Evolutionary conservation across 257 asterid genomes (phyloP), one percentile per base, ranked within the genome.

Genomic region (Forsythia viridissima): DNA sequence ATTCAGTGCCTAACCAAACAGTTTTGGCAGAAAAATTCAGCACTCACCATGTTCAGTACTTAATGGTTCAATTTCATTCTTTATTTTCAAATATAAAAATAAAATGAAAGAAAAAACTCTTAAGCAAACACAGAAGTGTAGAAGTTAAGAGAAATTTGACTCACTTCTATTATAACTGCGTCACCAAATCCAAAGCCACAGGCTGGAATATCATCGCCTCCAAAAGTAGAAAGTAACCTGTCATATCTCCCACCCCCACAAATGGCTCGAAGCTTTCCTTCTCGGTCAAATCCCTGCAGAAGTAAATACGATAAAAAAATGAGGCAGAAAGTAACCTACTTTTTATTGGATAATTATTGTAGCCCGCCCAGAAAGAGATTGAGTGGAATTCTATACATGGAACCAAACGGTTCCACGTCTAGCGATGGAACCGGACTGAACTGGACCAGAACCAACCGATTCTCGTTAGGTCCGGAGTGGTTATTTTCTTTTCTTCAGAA

Each of bases 171-270:
- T 79, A 96, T 89, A 59, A 96, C 99, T 40, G 99, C 99, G 86
- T 96, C 99, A 24, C 98, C 99, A 76, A 93, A 93, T 81, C 99
- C 99, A 88, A 93, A 95, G 76, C 99, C 99, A 87, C 99, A 95
- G 72, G 99, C 98, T 55, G 99, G 97, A 78, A 92, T 59, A 78
- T 93, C 98, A 75, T 95, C 97, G 34, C 98, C 98, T 80, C 98
- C 98, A 63, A 92, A 95, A 30, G 97, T 92, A 72, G 98, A 93
- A 59, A 95, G 93, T 79, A 95, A 82, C 30, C 82, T 83, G 85
- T 95, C 99, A 81, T 95, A 95, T 70, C 99, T 86, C 41, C 99
- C 99, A 73, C 98, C 98, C 13, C 99, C 99, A 90, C 99, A 96
- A 75, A 93, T 93, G 70, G 99, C 99, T 82, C 99, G 90, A 77